Evolutionary conservation across 2,329 filamentous ascomycete species (phyloP).

Genomic region (Colletotrichum aenigma): DNA sequence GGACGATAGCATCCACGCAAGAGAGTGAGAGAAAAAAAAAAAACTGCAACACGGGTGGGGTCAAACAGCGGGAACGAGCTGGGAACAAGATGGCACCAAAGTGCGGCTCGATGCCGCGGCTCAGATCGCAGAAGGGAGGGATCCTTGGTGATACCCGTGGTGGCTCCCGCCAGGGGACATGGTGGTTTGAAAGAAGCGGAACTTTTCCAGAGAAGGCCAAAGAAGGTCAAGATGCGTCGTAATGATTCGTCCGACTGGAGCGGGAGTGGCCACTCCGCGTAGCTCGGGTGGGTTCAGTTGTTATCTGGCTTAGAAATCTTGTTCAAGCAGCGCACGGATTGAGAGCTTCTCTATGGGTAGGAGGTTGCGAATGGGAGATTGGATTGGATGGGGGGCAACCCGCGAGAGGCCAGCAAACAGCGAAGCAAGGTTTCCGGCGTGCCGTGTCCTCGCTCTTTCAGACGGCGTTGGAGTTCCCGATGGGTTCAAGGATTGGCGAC

Average conservation of each 20-base stretch:
- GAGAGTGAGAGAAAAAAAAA: background rate
- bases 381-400: background rate
- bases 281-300: background rate
- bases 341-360: background rate
- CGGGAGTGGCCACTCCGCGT: background rate
- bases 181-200: conserved; percentile 1
- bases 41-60: conserved; percentile 5
- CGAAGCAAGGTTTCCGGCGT: background rate
- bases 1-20: background rate
- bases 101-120: conserved; percentile 13
- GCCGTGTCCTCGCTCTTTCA: background rate
- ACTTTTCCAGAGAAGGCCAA: conserved; percentile 12
- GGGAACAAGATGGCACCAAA: conserved; percentile 4
- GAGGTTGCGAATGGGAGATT: background rate
- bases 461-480: background rate
- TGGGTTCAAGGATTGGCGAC: background rate
- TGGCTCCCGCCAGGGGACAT: background rate
- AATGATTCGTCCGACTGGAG: conserved; percentile 3
- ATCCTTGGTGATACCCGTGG: background rate
- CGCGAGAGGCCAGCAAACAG: background rate
- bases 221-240: background rate
- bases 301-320: conserved; percentile 13
- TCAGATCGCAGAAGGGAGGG: background rate
- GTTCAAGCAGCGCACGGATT: background rate
- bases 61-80: conserved; percentile 10